phyloP scores from a whole-genome alignment of 2,329 filamentous ascomycete species.

The Immersiporthe knoxdaviesiana region DNA sequence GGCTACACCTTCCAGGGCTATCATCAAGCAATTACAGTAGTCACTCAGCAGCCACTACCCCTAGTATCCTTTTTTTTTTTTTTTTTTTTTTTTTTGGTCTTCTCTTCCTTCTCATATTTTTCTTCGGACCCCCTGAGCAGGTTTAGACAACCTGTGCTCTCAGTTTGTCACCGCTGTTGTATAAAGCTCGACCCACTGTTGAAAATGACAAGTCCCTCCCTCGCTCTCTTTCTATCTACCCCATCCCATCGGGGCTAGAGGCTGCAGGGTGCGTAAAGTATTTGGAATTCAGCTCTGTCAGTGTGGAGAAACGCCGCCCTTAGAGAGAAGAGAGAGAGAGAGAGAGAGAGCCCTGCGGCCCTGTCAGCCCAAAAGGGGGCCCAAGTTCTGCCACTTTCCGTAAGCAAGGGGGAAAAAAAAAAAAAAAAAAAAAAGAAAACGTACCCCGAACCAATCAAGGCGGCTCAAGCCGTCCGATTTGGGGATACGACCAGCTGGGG shows the following conservation, averaged over 20 bases:
- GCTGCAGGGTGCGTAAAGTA: slow-evolving; percentile 12
- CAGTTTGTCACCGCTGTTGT: neutral
- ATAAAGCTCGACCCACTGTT: neutral
- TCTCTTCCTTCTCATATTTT: neutral
- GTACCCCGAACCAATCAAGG: slow-evolving; percentile 9
- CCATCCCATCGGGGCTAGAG: neutral
- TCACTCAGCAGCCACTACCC: neutral
- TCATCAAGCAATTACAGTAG: neutral
- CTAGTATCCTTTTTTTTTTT: no score
- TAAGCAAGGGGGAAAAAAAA: no score
- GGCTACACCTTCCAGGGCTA: no score
- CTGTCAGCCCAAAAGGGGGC: neutral
- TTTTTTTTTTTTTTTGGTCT: no score
- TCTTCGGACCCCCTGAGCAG: neutral
- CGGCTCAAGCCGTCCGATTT: slow-evolving; percentile 12
- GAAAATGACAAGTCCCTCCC: neutral
- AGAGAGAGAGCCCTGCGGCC: no score
- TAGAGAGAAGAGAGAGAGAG: no score
- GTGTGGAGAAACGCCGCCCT: no score
- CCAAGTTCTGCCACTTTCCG: no score
- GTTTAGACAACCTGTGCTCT: neutral
- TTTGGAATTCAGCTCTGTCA: slow-evolving; percentile 26
- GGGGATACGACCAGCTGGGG: neutral
- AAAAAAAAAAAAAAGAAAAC: no score
- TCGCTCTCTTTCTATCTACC: neutral